These are phyloP conservation scores for Rhododendron henanense DNA, from an alignment of 148 eudicot species.

Conservation along the genomic window DNA sequence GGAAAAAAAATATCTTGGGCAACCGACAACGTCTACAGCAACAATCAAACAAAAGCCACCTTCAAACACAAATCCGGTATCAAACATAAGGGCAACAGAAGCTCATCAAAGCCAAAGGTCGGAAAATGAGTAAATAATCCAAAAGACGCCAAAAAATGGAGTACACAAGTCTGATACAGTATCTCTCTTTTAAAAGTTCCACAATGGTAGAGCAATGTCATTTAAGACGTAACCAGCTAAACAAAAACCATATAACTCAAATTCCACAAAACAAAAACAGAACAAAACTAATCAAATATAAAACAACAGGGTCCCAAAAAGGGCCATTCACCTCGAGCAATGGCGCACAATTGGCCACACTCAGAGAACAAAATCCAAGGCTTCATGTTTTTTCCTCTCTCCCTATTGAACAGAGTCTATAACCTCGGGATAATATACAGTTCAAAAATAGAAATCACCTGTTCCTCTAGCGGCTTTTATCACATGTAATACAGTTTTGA, in stretches of 20 bases:
- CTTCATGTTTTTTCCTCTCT: slow-evolving; percentile 26
- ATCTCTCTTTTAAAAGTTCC: background rate
- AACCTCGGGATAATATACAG: slow-evolving; percentile 56
- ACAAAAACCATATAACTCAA: slow-evolving; percentile 16
- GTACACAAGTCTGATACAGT: background rate
- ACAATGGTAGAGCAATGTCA: slow-evolving; percentile 8
- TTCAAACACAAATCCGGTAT: background rate
- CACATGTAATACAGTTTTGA: slow-evolving; percentile 29
- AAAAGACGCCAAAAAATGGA: background rate
- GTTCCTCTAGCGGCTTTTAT: slow-evolving; percentile 28
- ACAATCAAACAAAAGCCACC: background rate
- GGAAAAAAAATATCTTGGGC: background rate
- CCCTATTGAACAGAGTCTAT: slow-evolving; percentile 33
- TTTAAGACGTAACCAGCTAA: slow-evolving; percentile 12
- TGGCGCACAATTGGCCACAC: slow-evolving; percentile 31
- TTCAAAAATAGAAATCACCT: slow-evolving; percentile 24
- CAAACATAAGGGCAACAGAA: background rate
- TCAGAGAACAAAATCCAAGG: slow-evolving; percentile 48
- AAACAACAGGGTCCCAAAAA: slow-evolving; percentile 23
- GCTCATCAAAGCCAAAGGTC: background rate
- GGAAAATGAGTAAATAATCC: background rate
- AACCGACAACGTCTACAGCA: background rate
- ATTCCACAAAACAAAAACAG: background rate
- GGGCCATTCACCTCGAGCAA: slow-evolving; percentile 20
- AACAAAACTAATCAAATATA: slow-evolving; percentile 33